Conservation (phyloP, 768 basidiomycete species). For the Serendipita sp. region DNA sequence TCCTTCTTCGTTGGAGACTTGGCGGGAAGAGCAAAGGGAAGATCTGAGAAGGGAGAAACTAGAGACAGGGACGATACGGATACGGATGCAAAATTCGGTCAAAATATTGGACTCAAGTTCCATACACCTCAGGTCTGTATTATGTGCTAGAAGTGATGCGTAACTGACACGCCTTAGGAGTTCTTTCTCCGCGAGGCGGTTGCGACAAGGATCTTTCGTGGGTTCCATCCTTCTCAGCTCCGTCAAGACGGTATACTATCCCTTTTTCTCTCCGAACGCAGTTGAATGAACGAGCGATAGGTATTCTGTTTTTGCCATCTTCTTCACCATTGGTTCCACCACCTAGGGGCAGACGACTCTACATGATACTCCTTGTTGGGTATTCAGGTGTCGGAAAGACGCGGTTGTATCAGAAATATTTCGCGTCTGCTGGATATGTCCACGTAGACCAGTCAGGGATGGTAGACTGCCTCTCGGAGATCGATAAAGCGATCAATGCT, state of each 20-base stretch:
- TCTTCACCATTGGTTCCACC: conserved; percentile 22
- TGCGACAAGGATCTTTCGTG: neutral
- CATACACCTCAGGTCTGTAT: conserved; percentile 63
- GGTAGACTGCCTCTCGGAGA: conserved; percentile 54
- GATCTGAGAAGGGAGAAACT: conserved; percentile 63
- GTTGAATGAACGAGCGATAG: conserved; percentile 13
- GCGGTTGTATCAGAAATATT: conserved; percentile 57
- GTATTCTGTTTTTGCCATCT: conserved; percentile 29
- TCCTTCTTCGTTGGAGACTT: conserved; percentile 86
- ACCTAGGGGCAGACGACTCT: conserved; percentile 16
- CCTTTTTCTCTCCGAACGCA: neutral
- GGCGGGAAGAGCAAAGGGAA: conserved; percentile 67
- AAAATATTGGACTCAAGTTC: conserved; percentile 59
- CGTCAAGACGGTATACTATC: neutral
- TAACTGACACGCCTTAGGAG: neutral
- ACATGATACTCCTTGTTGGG: conserved; percentile 49
- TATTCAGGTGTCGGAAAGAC: conserved; percentile 64
- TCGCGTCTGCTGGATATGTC: conserved; percentile 48
- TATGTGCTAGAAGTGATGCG: neutral
- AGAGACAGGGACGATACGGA: conserved; percentile 47
- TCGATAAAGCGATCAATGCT: conserved; percentile 35
- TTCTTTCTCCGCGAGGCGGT: neutral
- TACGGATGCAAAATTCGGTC: conserved; percentile 74
- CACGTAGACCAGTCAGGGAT: conserved; percentile 82
- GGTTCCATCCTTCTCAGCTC: neutral